Conservation (phyloP, 805 yeast species). For the Brettanomyces bruxellensis region DNA sequence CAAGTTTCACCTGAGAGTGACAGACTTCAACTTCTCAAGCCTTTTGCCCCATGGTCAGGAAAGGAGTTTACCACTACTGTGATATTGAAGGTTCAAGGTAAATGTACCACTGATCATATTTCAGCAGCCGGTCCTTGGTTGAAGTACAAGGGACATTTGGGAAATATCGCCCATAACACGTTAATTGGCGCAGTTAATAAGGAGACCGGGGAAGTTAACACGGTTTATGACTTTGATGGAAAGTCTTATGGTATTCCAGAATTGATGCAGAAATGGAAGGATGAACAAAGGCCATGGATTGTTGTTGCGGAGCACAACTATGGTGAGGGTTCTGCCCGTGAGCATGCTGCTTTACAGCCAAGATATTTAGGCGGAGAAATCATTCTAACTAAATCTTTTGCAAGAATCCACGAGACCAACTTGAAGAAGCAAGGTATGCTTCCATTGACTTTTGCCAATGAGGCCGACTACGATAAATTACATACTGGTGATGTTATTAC, state of each 20-base stretch:
- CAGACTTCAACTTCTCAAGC: conserved; percentile 84
- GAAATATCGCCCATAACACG: conserved; percentile 91
- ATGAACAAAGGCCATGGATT: conserved; percentile 77
- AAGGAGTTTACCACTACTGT: conserved; percentile 71
- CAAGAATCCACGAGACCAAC: conserved; percentile 97
- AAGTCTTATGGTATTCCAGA: conserved; percentile 80
- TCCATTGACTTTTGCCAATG: conserved; percentile 88
- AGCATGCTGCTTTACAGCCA: conserved; percentile 95
- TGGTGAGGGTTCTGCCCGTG: conserved; percentile 99
- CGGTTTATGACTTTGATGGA: conserved; percentile 81
- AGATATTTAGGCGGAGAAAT: conserved; percentile 88
- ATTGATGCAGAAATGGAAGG: conserved; percentile 91
- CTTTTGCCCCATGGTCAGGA: conserved; percentile 82
- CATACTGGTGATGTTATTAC: conserved; percentile 69
- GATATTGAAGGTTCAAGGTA: conserved; percentile 88
- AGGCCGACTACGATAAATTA: conserved; percentile 77
- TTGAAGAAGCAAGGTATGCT: conserved; percentile 97
- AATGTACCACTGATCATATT: conserved; percentile 97
- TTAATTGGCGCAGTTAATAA: conserved; percentile 94
- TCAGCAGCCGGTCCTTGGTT: conserved; percentile 99
- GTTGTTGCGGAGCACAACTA: conserved; percentile 97
- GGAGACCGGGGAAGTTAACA: conserved; percentile 94
- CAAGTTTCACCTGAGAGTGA: conserved; percentile 76
- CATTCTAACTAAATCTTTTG: conserved; percentile 88
- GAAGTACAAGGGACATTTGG: conserved; percentile 96